Base-by-base conservation (phyloP, 352 stramenopile species). In the Globisporangium paroecandrum region DNA sequence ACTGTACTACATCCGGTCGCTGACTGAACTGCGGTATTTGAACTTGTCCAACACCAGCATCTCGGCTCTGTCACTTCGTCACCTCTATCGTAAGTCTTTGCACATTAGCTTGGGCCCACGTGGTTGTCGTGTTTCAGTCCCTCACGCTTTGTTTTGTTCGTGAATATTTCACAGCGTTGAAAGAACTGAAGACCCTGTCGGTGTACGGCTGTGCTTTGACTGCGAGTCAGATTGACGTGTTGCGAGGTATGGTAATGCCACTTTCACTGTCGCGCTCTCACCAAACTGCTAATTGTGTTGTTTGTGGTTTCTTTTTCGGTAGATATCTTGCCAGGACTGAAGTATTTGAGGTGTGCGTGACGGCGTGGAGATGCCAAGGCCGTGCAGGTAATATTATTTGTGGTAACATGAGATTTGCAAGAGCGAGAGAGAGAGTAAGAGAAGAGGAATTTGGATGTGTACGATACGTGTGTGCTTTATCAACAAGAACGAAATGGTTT, bases 41-140 rank as follows among this genome's bases (percentile, higher is more conserved):
- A 94, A 94, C 69, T 73, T 94, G 58, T 93, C 84, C 8, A 89
- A 91, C 68, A 94, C 86, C 8, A 77, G 73, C 32, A 85, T 94
- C 24, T 87, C 82, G 0, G 79, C 77, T 12, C 68, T 83, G 22
- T 94, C 81, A 7, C 78, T 94, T 25, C 83, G 82, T 18, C 82
- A 91, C 65, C 71, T 94, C 9, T 85, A 87, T 68, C 72, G 86
- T 93, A 77, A 47, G 82, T 75, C 5, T 20, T 53, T 25, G 25
- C 6, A 24, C 29, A 0, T 15, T 62, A 43, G 13, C 2, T 27
- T 60, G 15, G 1, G 58, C 7, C 4, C 1, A 57, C 41, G 5
- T 9, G 41, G 41, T 22, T n/a, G 41, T 7, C 4, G 1, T 46
- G 32, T 18, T 9, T 18, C 12, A 12, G 22, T n/a, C 2, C 25